A percentile compares a stretch with the other conserved stretches of the same genome.
phyloP scores from a whole-genome alignment of 2,329 filamentous ascomycete species.

The Trichoderma sp. region DNA sequence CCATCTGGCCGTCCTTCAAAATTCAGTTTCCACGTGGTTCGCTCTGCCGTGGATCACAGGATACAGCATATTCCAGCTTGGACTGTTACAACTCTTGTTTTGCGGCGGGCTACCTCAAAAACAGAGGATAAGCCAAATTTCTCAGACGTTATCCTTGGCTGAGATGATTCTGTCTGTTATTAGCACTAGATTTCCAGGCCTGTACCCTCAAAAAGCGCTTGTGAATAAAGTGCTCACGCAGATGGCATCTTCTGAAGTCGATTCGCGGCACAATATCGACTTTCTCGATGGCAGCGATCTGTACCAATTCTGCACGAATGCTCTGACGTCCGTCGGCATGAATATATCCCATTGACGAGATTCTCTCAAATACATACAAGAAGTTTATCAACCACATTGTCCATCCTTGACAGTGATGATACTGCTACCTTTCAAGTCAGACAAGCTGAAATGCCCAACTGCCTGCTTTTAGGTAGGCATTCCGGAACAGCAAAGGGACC shows the following conservation, averaged over 20 bases:
- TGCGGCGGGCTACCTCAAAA: background rate
- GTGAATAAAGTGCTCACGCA: background rate
- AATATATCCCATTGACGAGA: background rate
- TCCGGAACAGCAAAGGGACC: background rate
- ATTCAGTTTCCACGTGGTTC: background rate
- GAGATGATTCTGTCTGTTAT: background rate
- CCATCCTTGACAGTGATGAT: background rate
- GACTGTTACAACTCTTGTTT: background rate
- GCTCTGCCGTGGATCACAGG: slow-evolving; percentile 11
- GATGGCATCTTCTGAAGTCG: background rate
- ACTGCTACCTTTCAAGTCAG: background rate
- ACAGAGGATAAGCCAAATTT: background rate
- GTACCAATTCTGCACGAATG: slow-evolving; percentile 8
- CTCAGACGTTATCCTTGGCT: background rate
- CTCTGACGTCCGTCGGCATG: background rate
- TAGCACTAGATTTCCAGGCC: background rate
- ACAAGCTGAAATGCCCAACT: background rate
- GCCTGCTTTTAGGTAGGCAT: background rate
- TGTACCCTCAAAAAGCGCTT: background rate
- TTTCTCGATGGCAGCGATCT: slow-evolving; percentile 15
- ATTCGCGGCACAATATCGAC: background rate
- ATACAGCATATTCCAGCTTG: slow-evolving; percentile 15
- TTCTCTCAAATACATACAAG: background rate
- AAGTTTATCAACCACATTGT: background rate
- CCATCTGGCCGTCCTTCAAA: background rate